These are phyloP conservation scores for Salvia hispanica DNA, from an alignment of 257 asterid species.

Conservation along the genomic window DNA sequence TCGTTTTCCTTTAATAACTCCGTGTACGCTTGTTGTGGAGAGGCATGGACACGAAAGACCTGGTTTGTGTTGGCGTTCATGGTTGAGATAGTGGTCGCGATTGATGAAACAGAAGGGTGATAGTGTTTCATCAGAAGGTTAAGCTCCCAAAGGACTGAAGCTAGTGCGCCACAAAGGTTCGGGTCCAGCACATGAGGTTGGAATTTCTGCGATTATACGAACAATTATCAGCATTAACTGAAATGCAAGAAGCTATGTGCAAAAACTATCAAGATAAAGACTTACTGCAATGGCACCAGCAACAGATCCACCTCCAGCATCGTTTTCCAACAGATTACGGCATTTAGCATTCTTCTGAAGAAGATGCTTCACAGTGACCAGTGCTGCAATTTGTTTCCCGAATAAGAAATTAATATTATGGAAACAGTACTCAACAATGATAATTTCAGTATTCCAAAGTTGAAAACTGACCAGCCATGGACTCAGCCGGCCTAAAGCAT, in stretches of 20 bases:
- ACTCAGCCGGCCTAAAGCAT: slow-evolving; percentile 81
- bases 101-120: slow-evolving; percentile 65
- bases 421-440: background rate
- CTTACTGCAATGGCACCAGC: slow-evolving; percentile 94
- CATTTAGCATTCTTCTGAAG: slow-evolving; percentile 84
- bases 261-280: background rate
- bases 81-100: slow-evolving; percentile 66
- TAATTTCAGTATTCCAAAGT: slow-evolving; percentile 2
- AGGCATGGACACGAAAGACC: slow-evolving; percentile 55
- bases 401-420: slow-evolving; percentile 9
- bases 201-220: slow-evolving; percentile 60
- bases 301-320: slow-evolving; percentile 95
- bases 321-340: slow-evolving; percentile 88
- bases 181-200: slow-evolving; percentile 87
- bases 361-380: slow-evolving; percentile 83
- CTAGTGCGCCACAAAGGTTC: slow-evolving; percentile 89
- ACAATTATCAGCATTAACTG: background rate
- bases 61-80: slow-evolving; percentile 60
- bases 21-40: slow-evolving; percentile 80
- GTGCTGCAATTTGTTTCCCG: slow-evolving; percentile 51
- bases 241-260: background rate
- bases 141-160: slow-evolving; percentile 98
- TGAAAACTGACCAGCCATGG: slow-evolving; percentile 75
- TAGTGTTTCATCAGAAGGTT: slow-evolving; percentile 79
- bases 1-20: slow-evolving; percentile 55